Evolutionary conservation across 108 stramenopile species (phyloP), one percentile per base, ranked within the genome.

Genomic region (Nitzschia palea): DNA sequence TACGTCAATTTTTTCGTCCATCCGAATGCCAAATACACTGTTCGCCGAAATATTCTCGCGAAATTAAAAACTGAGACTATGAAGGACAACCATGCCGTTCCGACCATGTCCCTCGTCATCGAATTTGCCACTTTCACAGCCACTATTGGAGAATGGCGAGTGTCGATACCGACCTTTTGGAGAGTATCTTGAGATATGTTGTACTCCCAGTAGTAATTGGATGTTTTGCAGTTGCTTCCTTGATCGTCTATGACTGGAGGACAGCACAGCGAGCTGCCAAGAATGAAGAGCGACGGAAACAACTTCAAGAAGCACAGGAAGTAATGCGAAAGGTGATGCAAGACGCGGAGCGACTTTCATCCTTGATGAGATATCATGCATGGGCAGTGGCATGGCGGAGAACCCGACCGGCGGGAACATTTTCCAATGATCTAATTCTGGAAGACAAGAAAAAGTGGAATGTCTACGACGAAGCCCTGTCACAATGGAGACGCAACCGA

Each of bases 311-410:
- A 12, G 65, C 65, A 0, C 5, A 26, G 25, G 65, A 53, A 27
- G 54, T 52, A 8, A 50, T 50, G n/a, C 10, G 37, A 18, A 65
- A 53, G 20, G 45, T 53, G 10, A 65, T 65, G 51, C 3, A 17
- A 54, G 65, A 52, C 37, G 45, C 45, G 10, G 65, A 65, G 26
- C 20, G 33, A 6, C 26, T 65, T 9, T 53, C 48, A 0, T 33
- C 52, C 2, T 2, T 65, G 29, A 65, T 65, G 65, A 65, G 33
- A 40, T 65, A 65, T 31, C 27, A 48, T 53, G 65, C 65, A 1
- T 65, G 65, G 65, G 48, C 33, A 4, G 32, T 53, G 6, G 65
- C 65, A 20, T 65, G 65, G 65, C 30, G 65, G 9, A 65, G 54
- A 53, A 40, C 32, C 23, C 37, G 65, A 34, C 65, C 65, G 1